phyloP scores from a whole-genome alignment of 345 rosid species.

The Lepidium didymum region DNA sequence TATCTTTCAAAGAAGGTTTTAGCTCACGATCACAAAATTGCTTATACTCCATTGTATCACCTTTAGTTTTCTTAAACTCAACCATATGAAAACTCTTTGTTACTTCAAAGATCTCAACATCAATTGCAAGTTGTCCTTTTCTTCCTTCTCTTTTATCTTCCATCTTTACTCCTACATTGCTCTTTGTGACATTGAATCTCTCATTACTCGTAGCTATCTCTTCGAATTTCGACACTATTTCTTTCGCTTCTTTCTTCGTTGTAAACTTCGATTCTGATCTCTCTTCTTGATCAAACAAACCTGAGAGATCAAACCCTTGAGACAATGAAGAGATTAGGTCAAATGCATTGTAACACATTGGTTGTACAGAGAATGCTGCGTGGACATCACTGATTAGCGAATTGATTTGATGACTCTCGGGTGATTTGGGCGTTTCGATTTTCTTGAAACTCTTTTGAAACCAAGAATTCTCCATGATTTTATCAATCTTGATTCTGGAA shows the following conservation, averaged over 20 bases:
- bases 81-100: conserved; percentile 64
- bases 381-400: conserved; percentile 36
- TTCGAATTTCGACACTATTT: conserved; percentile 64
- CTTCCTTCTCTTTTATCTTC: conserved; percentile 63
- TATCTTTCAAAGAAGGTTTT: conserved; percentile 74
- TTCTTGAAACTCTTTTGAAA: conserved; percentile 55
- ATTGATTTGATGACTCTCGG: conserved; percentile 22
- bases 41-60: conserved; percentile 75
- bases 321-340: conserved; percentile 79
- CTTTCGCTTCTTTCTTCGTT: conserved; percentile 43
- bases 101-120: conserved; percentile 74
- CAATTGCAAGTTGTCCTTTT: conserved; percentile 68
- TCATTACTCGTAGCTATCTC: conserved; percentile 54
- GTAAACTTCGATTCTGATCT: conserved; percentile 46
- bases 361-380: conserved; percentile 36
- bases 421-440: conserved; percentile 36
- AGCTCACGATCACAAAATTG: conserved; percentile 54
- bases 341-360: conserved; percentile 61
- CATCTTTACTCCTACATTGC: conserved; percentile 54
- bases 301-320: conserved; percentile 68
- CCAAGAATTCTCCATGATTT: conserved; percentile 61
- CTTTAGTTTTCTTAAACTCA: conserved; percentile 63
- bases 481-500: conserved; percentile 50
- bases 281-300: conserved; percentile 50
- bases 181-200: conserved; percentile 42